Base-by-base conservation (phyloP, 2,329 filamentous ascomycete species). In the Biscogniauxia sp. region DNA sequence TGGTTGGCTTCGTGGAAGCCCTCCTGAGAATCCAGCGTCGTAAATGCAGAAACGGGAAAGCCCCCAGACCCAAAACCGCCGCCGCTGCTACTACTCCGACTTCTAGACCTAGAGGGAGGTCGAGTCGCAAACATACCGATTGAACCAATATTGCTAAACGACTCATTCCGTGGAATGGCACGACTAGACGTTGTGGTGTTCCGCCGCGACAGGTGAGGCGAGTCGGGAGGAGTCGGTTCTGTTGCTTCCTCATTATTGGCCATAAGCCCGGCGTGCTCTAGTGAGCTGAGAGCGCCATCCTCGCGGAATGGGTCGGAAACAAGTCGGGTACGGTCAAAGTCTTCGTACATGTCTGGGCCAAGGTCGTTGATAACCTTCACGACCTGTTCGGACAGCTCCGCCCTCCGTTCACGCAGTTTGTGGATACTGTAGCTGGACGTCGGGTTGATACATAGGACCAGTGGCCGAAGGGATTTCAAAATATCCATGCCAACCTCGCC, bases 401-500 rank as follows among this genome's bases (percentile, higher is more conserved):
- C 88, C 57, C 95, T 87, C 63, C 86, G 83, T 66, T 85, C 79
- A 60, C 92, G 88, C 55, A 99, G 84, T 68, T 89, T 89, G 64
- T 91, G 85, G 54, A 99, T 86, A 60, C 90, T 92, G 78, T 93
- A 96, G 74, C 88, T 89, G 1, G 91, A 94, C 4, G 88, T 87
- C 1, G 95, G 95, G 69, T 90, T 90, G 70, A 98, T 83, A 66
- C 91, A 95, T 37, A 97, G 82, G 53, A 96, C 81, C 9, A 99
- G 84, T 5, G 95, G 95, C 9, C 92, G 87, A 17, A 99, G 84
- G 0, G 94, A 98, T 77, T 98, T 99, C 79, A 95, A 81, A 59
- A 99, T 97, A 73, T 99, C 95, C 93, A 99, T 97, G 56, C 94
- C 95, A n/a, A 96, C 89, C 78, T 99, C 95, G 53, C 95, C 95